Evolutionary conservation across 129 eudicot genomes (phyloP), one percentile per base, ranked within the genome.

Genomic region (Deinandra increscens): DNA sequence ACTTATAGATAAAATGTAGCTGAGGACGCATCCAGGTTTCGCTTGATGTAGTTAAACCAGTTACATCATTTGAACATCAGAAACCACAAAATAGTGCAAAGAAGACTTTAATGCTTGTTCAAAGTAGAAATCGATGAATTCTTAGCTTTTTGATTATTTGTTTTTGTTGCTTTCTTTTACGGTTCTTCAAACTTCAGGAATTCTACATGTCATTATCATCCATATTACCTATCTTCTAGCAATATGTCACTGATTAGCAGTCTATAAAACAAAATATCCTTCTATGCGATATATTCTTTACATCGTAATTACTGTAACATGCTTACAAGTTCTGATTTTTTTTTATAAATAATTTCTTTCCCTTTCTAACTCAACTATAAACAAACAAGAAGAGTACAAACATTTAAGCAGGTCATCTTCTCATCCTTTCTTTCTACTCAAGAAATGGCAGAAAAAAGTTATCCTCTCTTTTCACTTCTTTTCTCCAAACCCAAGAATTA

Each of bases 21-120:
- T 17, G 14, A 60, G 46, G 67, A 71, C 41, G n/a, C 76, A 45
- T 59, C 68, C 58, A 7, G 43, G 60, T 44, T 71, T 43, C 36
- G 15, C 68, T 13, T 59, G 64, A 13, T 1, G 18, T 60, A 34
- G 6, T 33, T 60, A 60, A 34, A 23, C 55, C 59, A 51, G 59
- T 51, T 51, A 18, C 2, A 51, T 51, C 59, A 51, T 51, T 51
- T 51, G 13, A 51, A 51, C 31, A 51, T 8, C 12, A 51, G 59
- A 51, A 51, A 51, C 31, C 31, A 17, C 59, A 51, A 18, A 19
- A 19, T 51, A 51, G 8, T 19, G 59, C 59, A 51, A 51, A 18
- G 11, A 51, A 17, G 58, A 51, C 12, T 54, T 53, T 54, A 20
- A 54, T 54, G 60, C 7, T 20, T 22, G 33, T 54, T 20, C 33